Evolutionary conservation across 2,329 filamentous ascomycete species (phyloP), one percentile per base, ranked within the genome.

Genomic region (Botryotinia narcissicola): DNA sequence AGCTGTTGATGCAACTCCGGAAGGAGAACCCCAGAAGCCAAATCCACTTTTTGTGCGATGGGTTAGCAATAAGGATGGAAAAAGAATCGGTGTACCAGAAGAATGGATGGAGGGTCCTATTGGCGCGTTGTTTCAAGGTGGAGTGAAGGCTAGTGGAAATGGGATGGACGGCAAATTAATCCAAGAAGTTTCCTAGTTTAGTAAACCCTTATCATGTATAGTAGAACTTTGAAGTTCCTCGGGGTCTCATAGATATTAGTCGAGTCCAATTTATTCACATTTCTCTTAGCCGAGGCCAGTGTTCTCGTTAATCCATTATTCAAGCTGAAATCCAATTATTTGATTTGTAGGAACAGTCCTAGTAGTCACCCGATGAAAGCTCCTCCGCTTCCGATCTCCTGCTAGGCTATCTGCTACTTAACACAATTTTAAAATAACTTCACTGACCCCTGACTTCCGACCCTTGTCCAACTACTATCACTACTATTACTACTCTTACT

Each of bases 11-110:
- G 86, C 84, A 16, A 84, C 83, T 3, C 84, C 85, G 12, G 87
- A 87, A 68, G 83, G 80, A 0, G 86, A 86, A 71, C 75, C 74
- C 1, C 83, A 84, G 54, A 88, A 84, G 75, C 84, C 90, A 0
- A 86, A 89, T 75, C 86, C 90, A 1, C 83, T 90, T 12, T 91
- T 91, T 76, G 85, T 93, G 35, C 87, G 93, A 73, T 95, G 92
- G 88, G 84, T 92, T 70, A 93, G 89, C 82, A 92, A 84, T 79
- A 89, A 88, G 78, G 85, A 87, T 32, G 92, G 92, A 16, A 89
- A 85, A 75, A 83, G 85, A 4, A 82, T 95, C 12, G 89, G 86
- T 37, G 88, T 94, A 18, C 90, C 92, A 0, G 86, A 87, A 7
- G 91, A 93, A 79, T 90, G 93, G 84, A 80, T 94, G 42, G 85